A percentile compares a stretch with the other conserved stretches of the same genome.
phyloP scores from a whole-genome alignment of 2,329 filamentous ascomycete species.

The Scedosporium aurantiacum region DNA sequence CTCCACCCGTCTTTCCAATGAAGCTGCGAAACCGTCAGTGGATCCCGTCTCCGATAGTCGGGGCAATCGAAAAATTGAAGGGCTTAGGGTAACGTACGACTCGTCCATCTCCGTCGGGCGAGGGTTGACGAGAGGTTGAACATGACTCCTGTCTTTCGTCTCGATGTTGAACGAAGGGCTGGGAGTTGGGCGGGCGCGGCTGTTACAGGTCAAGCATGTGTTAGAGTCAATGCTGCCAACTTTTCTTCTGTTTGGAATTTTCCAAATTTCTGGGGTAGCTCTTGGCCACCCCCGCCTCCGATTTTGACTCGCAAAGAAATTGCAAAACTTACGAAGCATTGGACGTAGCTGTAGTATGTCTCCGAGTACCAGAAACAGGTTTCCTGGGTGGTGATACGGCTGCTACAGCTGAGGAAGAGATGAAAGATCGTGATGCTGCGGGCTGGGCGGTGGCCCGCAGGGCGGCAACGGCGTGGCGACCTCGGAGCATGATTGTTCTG shows the following conservation, averaged over 20 bases:
- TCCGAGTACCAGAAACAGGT: constrained; percentile 29
- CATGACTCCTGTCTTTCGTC: constrained; percentile 42
- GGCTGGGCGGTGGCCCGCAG: constrained; percentile 29
- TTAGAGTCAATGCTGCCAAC: constrained; percentile 3
- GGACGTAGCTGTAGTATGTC: constrained; percentile 37
- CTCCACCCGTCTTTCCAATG: constrained; percentile 87
- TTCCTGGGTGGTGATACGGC: constrained; percentile 27
- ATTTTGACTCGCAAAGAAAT: constrained; percentile 6
- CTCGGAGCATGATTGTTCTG: constrained; percentile 34
- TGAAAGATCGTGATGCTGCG: constrained; percentile 23
- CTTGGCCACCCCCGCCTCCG: neutral
- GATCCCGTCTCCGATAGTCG: neutral
- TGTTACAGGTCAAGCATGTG: neutral
- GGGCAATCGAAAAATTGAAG: neutral
- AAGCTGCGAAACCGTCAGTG: constrained; percentile 42
- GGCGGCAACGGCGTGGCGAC: constrained; percentile 35
- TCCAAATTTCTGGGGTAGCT: neutral
- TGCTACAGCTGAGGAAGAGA: constrained; percentile 25
- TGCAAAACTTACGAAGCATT: constrained; percentile 40
- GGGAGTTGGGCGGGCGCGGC: constrained; percentile 43
- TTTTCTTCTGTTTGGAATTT: neutral
- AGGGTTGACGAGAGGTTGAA: constrained; percentile 56
- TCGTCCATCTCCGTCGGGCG: constrained; percentile 61
- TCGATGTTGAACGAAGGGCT: constrained; percentile 49
- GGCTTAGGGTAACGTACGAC: constrained; percentile 47